phyloP scores from a whole-genome alignment of 768 basidiomycete species.

The Tricholoma sp. region DNA sequence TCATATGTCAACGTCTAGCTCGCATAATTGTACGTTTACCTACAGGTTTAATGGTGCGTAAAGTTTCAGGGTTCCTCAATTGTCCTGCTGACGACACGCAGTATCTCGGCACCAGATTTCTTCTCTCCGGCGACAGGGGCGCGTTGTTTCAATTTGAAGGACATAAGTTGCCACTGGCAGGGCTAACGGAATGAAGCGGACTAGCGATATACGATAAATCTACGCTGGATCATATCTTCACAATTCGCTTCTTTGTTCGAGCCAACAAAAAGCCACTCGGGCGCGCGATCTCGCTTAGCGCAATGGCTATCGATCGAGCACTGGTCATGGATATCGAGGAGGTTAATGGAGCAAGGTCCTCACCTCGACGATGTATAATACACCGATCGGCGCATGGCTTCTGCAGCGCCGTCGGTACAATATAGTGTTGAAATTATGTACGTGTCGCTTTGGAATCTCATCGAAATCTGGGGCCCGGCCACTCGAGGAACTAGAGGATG shows the following conservation, averaged over 20 bases:
- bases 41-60: background rate
- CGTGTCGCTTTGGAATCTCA: background rate
- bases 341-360: too few species aligned
- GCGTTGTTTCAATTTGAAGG: background rate
- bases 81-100: background rate
- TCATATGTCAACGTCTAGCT: background rate
- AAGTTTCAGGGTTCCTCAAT: background rate
- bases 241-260: background rate
- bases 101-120: background rate
- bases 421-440: background rate
- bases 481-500: slow-evolving; percentile 9
- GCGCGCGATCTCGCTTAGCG: background rate
- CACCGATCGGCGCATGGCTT: background rate
- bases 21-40: background rate
- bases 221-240: background rate
- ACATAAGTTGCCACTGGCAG: background rate
- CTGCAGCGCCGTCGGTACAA: background rate
- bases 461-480: slow-evolving; percentile 1
- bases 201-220: background rate
- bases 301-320: background rate
- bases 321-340: background rate
- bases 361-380: background rate
- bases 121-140: background rate
- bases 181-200: background rate
- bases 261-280: background rate